A percentile compares a stretch with the other conserved stretches of the same genome.
Evolutionary conservation across 2,329 filamentous ascomycete species (phyloP).

Genomic region (Aspergillus pseudoterreus): DNA sequence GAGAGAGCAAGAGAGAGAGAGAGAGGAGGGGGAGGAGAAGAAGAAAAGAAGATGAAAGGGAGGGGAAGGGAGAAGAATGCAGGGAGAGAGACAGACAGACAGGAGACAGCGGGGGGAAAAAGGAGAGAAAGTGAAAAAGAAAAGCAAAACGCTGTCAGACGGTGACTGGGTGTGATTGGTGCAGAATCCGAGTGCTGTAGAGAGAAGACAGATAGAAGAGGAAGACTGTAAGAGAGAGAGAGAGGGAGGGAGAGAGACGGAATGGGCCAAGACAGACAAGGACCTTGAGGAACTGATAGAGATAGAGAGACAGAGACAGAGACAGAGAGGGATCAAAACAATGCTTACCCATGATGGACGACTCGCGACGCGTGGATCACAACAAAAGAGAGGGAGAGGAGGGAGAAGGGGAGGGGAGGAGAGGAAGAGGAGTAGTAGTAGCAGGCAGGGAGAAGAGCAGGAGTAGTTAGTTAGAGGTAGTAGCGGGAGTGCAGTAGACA

Average conservation of each 20-base stretch:
- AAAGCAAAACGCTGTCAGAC: neutral
- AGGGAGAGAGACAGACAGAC: constrained; percentile 5
- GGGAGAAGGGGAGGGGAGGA: neutral
- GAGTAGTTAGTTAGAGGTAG: neutral
- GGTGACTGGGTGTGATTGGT: neutral
- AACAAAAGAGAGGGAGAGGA: neutral
- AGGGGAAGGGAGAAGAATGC: constrained; percentile 2
- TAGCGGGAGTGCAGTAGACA: neutral
- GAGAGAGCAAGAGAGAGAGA: constrained; percentile 8
- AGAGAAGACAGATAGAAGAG: neutral
- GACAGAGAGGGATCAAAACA: neutral
- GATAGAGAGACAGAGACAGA: neutral
- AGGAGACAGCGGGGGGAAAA: constrained; percentile 11
- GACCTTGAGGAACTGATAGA: neutral
- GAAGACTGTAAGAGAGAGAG: neutral
- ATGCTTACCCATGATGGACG: neutral
- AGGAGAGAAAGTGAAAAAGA: constrained; percentile 3
- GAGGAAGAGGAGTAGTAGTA: neutral
- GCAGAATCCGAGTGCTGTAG: neutral
- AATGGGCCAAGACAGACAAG: neutral
- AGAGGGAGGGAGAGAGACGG: neutral
- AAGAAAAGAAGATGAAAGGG: constrained; percentile 1
- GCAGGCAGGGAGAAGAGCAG: no score
- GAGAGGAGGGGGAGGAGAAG: constrained; percentile 4
- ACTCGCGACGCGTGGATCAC: neutral